A percentile compares a stretch with the other conserved stretches of the same genome.
Conservation (phyloP, 2,329 filamentous ascomycete genomes). For the Alternaria sp. region DNA sequence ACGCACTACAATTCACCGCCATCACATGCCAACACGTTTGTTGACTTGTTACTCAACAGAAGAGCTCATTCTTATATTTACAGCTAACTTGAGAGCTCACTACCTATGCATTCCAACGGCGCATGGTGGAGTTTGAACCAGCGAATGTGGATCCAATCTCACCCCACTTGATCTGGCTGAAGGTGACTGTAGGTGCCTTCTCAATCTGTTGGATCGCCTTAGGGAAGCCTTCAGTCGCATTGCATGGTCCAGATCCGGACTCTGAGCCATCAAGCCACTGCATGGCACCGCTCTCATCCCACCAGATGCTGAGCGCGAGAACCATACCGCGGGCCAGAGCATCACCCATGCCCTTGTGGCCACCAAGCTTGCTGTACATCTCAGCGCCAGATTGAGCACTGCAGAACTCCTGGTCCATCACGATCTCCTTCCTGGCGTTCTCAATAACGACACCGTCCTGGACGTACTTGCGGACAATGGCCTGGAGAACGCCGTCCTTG, state of each 20-base stretch:
- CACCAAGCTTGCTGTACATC: constrained; percentile 48
- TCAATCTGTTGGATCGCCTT: constrained; percentile 55
- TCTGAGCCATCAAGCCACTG: constrained; percentile 62
- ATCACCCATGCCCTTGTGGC: constrained; percentile 54
- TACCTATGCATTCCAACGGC: constrained; percentile 24
- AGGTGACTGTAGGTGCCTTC: constrained; percentile 59
- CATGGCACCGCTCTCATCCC: constrained; percentile 61
- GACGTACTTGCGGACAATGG: constrained; percentile 70
- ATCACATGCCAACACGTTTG: not conserved
- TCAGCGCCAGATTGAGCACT: constrained; percentile 31
- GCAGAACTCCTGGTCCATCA: constrained; percentile 43
- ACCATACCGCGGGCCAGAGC: constrained; percentile 60
- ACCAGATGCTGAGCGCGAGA: constrained; percentile 63
- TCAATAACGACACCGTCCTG: constrained; percentile 66
- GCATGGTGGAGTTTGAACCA: constrained; percentile 17
- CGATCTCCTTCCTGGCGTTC: constrained; percentile 56
- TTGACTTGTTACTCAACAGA: too few relatives aligned
- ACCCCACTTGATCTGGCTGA: constrained; percentile 66
- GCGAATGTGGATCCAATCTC: constrained; percentile 63
- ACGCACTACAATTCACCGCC: not conserved
- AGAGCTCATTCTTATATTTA: not conserved
- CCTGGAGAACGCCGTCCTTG: constrained; percentile 61
- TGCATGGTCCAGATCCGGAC: constrained; percentile 58
- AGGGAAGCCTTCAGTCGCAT: constrained; percentile 60
- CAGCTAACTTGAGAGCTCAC: too few relatives aligned